phyloP scores from a whole-genome alignment of 2,329 filamentous ascomycete genomes.

The Fusarium foetens region DNA sequence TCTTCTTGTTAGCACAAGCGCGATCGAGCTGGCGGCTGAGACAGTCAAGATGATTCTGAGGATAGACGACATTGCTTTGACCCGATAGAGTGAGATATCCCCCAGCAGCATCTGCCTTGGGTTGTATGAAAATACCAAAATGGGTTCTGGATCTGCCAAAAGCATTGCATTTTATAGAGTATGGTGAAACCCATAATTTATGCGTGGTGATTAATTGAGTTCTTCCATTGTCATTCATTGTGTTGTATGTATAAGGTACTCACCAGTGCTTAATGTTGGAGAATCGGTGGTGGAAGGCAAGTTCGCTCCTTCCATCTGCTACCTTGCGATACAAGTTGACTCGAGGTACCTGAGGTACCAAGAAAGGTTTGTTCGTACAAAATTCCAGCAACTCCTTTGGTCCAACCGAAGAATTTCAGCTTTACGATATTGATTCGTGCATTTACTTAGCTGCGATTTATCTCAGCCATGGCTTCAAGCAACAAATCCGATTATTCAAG shows the following conservation, averaged over 20 bases:
- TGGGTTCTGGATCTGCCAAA: conserved; percentile 41
- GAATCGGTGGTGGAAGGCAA: background rate
- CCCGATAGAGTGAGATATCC: conserved; percentile 59
- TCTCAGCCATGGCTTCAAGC: conserved; percentile 23
- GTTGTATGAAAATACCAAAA: conserved; percentile 53
- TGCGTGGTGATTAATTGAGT: background rate
- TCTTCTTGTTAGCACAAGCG: conserved; percentile 94
- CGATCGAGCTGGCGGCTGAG: conserved; percentile 95
- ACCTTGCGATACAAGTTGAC: background rate
- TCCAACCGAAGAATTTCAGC: background rate
- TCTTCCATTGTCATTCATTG: background rate
- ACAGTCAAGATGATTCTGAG: conserved; percentile 93
- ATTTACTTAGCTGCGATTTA: background rate
- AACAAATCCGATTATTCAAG: conserved; percentile 27
- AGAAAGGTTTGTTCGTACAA: background rate
- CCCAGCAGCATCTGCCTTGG: conserved; percentile 42
- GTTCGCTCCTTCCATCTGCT: conserved; percentile 13
- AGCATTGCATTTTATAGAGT: conserved; percentile 29
- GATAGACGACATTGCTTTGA: conserved; percentile 74
- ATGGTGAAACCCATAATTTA: conserved; percentile 15
- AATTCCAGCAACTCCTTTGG: background rate
- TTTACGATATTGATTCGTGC: background rate
- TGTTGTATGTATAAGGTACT: background rate
- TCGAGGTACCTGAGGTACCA: background rate
- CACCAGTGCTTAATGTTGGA: background rate